A percentile compares a stretch with the other conserved stretches of the same genome.
Conservation (phyloP, 1,139 yeast genomes). For the Hanseniaspora uvarum region DNA sequence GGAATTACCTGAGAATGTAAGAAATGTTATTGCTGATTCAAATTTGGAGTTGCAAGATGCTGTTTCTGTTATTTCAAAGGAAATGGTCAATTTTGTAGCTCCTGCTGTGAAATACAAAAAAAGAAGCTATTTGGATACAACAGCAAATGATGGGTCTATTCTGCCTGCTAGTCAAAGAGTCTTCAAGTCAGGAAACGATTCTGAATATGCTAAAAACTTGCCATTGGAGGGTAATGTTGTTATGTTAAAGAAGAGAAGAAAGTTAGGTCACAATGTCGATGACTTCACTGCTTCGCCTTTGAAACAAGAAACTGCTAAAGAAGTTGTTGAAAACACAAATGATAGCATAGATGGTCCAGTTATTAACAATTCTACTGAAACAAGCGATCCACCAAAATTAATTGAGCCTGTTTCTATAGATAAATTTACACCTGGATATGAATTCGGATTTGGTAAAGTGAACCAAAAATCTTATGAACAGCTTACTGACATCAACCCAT, state of each 20-base stretch:
- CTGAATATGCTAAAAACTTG: neutral
- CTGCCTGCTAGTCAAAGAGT: neutral
- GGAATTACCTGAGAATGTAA: neutral
- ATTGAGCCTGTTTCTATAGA: neutral
- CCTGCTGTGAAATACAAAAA: neutral
- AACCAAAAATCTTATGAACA: neutral
- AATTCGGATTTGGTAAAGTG: constrained; percentile 6
- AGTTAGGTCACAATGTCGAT: neutral
- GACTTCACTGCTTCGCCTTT: neutral
- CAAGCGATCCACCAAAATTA: neutral
- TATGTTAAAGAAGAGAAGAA: neutral
- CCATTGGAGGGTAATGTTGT: neutral
- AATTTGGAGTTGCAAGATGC: neutral
- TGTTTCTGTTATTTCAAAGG: neutral
- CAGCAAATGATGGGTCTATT: neutral
- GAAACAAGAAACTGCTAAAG: neutral
- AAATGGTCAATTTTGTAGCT: neutral
- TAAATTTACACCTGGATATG: constrained; percentile 1
- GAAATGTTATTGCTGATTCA: neutral
- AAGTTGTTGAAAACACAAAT: neutral
- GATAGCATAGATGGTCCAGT: neutral
- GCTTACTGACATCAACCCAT: neutral
- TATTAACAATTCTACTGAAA: too few species aligned
- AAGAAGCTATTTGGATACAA: neutral
- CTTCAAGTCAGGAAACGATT: neutral